These are phyloP conservation scores for Pseudogymnoascus destructans DNA, from an alignment of 2,329 filamentous ascomycete genomes.

Conservation along the genomic window DNA sequence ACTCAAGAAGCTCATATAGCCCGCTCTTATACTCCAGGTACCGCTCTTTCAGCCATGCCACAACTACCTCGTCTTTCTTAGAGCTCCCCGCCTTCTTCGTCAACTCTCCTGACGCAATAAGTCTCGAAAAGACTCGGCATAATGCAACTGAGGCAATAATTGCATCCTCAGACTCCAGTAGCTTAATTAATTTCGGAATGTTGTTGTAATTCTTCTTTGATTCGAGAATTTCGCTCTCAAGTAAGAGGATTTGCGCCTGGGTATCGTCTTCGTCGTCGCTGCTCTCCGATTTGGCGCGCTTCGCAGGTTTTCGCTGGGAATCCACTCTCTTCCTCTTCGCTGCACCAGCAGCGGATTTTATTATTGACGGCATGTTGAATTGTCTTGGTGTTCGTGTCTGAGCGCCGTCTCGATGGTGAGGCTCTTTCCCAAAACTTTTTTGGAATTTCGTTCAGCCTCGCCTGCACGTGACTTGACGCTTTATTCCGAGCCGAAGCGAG, in stretches of 20 bases:
- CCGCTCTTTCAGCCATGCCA: slow-evolving; percentile 65
- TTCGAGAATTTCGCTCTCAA: slow-evolving; percentile 72
- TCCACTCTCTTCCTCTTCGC: slow-evolving; percentile 38
- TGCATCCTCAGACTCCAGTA: slow-evolving; percentile 43
- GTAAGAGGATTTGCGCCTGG: slow-evolving; percentile 53
- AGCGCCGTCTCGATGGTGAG: slow-evolving; percentile 1
- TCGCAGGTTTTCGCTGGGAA: slow-evolving; percentile 33
- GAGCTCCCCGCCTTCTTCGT: slow-evolving; percentile 49
- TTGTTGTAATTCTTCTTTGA: slow-evolving; percentile 89
- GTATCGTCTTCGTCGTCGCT: slow-evolving; percentile 37
- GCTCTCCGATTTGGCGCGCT: slow-evolving; percentile 31
- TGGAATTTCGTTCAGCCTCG: slow-evolving; percentile 11
- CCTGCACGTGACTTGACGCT: slow-evolving; percentile 9
- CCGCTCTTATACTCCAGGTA: slow-evolving; percentile 56
- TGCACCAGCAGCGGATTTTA: slow-evolving; percentile 13
- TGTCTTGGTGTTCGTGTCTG: slow-evolving; percentile 13
- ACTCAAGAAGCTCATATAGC: slow-evolving; percentile 47
- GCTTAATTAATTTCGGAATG: slow-evolving; percentile 58
- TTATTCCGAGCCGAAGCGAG: slow-evolving; percentile 7
- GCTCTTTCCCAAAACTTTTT: slow-evolving; percentile 11
- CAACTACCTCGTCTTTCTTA: slow-evolving; percentile 62
- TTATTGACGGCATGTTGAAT: slow-evolving; percentile 19
- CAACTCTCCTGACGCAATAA: slow-evolving; percentile 63
- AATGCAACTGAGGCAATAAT: slow-evolving; percentile 65
- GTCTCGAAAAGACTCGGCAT: slow-evolving; percentile 72